Evolutionary conservation across 1,284 basidiomycete genomes (phyloP).

Genomic region (Tetrapyrgos nigripes): DNA sequence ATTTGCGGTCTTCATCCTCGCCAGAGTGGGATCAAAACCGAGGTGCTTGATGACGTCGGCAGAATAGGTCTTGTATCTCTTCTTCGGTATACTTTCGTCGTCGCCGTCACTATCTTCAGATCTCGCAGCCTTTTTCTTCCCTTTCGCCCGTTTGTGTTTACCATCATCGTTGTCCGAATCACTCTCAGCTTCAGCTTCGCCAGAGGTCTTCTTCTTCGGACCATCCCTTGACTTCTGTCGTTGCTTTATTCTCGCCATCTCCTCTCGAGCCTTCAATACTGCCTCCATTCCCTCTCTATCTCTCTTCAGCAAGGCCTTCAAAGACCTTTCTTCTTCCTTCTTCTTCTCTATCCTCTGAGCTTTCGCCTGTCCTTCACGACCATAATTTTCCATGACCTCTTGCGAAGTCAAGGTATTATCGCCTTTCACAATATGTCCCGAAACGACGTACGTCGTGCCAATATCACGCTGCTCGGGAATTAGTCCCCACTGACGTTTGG

Average conservation of each 20-base stretch:
- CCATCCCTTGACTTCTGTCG: conserved; percentile 23
- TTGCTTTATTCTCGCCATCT: conserved; percentile 28
- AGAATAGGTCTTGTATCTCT: conserved; percentile 56
- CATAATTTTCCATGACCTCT: conserved; percentile 68
- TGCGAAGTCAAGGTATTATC: conserved; percentile 49
- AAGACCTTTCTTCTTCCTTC: conserved; percentile 62
- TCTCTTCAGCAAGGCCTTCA: conserved; percentile 64
- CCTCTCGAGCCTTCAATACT: conserved; percentile 30
- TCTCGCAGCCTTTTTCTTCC: background rate
- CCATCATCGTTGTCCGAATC: conserved; percentile 17
- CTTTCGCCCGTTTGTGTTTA: conserved; percentile 1
- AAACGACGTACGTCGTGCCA: conserved; percentile 82
- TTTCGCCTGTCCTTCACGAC: conserved; percentile 75
- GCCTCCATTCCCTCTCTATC: conserved; percentile 70
- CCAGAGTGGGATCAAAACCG: conserved; percentile 75
- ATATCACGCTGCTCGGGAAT: conserved; percentile 56
- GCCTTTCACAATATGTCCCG: conserved; percentile 65
- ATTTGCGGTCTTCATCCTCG: conserved; percentile 4
- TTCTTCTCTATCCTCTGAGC: conserved; percentile 67
- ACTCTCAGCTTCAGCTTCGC: conserved; percentile 14
- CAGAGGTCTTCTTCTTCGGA: conserved; percentile 17
- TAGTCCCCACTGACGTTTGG: conserved; percentile 72
- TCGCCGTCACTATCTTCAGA: background rate
- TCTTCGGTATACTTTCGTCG: background rate
- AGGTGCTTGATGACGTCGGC: conserved; percentile 68